Percentiles rank a stretch among this genome's conserved stretches.
phyloP scores from a whole-genome alignment of 176 grass and related monocot genomes.

The Thinopyrum elongatum region DNA sequence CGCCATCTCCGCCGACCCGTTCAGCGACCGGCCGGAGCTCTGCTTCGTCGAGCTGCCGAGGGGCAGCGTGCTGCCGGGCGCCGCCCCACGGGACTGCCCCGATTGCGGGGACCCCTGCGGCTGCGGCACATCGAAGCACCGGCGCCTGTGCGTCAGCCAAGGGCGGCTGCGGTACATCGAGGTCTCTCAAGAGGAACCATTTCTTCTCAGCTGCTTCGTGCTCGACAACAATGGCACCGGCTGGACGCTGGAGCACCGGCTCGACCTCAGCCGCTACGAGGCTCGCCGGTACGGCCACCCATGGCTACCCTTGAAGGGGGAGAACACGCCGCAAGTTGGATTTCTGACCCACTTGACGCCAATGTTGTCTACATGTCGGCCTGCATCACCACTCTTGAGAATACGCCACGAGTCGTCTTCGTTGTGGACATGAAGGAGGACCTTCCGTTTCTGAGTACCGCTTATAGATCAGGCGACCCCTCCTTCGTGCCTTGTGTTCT shows the following conservation, averaged over 20 bases:
- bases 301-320: neutral
- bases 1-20: neutral
- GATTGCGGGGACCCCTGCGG: neutral
- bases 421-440: neutral
- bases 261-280: too few species aligned
- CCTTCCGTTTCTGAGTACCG: neutral
- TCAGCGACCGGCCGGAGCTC: slow-evolving; percentile 14
- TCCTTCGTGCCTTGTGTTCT: neutral
- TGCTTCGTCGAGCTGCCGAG: neutral
- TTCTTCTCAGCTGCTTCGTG: neutral
- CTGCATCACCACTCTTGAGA: neutral
- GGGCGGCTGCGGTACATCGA: slow-evolving; percentile 30
- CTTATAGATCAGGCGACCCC: neutral
- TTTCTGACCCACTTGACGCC: neutral
- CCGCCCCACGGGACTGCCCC: neutral
- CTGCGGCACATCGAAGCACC: neutral
- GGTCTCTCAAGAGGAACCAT: slow-evolving; percentile 18
- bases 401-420: neutral
- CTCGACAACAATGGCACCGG: neutral
- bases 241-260: slow-evolving; percentile 12
- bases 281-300: too few species aligned
- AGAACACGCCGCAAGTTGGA: neutral
- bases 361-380: neutral
- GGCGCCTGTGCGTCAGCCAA: slow-evolving; percentile 18
- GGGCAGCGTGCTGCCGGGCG: neutral